Evolutionary conservation across 2,329 filamentous ascomycete genomes (phyloP), one percentile per base, ranked within the genome.

Genomic region (Arthrobotrys entomopaga): DNA sequence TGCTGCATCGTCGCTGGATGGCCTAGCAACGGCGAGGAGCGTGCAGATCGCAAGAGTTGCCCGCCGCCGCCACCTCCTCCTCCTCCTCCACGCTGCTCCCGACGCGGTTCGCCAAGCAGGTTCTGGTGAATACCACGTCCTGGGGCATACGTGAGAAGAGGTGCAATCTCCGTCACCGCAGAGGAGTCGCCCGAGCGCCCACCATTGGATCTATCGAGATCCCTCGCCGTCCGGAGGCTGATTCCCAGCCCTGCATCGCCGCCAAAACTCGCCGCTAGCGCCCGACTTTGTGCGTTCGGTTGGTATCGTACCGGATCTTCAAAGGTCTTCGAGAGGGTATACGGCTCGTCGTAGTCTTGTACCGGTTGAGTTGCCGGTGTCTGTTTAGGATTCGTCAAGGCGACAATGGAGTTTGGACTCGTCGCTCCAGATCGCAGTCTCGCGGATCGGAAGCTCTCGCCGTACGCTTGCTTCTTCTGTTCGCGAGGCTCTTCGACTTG

Each of bases 251-350:
- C 69, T 13, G 50, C 57, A 10, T 64, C 61, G n/a, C 61, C 63
- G 38, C 61, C 56, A 50, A 66, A 73, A 61, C 69, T 73, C 24
- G 48, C 57, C 13, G 61, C 22, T 11, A 66, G n/a, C 1, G 4
- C 29, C n/a, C 69, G 69, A 29, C n/a, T 38, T 22, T 56, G 61
- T 15, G 43, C 46, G 34, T 58, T 73, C 34, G 61, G 49, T 66
- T 73, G 69, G 56, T 73, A 73, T 52, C 69, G 69, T n/a, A 59
- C 50, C 24, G 69, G 67, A 38, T 73, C 69, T 29, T 73, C 69
- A 20, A 73, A 73, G 7, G 69, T 73, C 61, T 73, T 73, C 8
- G 69, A 73, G 22, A 73, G 57, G 2, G 40, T 73, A 29, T 73
- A 73, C 15, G 61, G 60, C 34, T 73, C 69, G n/a, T 59, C 63